Evolutionary conservation across 2,329 filamentous ascomycete species (phyloP).

Genomic region (Lachnum nothofagi): DNA sequence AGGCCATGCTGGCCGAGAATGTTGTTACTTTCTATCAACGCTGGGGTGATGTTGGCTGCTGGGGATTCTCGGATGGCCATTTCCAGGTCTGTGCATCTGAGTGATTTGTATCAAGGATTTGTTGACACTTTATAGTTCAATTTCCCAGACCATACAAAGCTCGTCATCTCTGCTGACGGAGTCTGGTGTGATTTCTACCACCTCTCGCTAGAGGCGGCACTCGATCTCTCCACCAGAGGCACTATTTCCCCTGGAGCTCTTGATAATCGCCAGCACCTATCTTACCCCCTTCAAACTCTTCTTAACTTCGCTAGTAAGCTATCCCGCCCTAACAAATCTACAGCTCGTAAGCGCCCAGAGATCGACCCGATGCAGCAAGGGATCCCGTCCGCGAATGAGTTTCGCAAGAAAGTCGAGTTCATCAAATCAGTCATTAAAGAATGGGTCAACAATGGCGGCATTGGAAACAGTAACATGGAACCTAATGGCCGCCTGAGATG

Average conservation of each 20-base stretch:
- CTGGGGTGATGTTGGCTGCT: slow-evolving; percentile 74
- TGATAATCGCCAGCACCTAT: slow-evolving; percentile 64
- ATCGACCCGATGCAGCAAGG: slow-evolving; percentile 56
- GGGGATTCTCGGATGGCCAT: slow-evolving; percentile 75
- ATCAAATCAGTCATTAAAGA: slow-evolving; percentile 63
- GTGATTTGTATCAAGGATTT: background rate
- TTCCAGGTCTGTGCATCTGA: slow-evolving; percentile 52
- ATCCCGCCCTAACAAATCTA: slow-evolving; percentile 43
- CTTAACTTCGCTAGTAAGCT: slow-evolving; percentile 57
- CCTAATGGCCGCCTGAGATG: slow-evolving; percentile 49
- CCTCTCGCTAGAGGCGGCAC: slow-evolving; percentile 64
- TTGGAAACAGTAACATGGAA: slow-evolving; percentile 62
- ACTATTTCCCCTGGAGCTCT: slow-evolving; percentile 66
- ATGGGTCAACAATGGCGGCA: slow-evolving; percentile 65
- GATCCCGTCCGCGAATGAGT: slow-evolving; percentile 66
- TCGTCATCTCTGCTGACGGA: slow-evolving; percentile 71
- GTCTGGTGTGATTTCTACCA: slow-evolving; percentile 74
- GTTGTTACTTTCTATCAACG: slow-evolving; percentile 77
- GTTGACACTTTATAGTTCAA: slow-evolving; percentile 56
- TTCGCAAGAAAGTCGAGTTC: slow-evolving; percentile 70
- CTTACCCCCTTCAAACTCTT: slow-evolving; percentile 67
- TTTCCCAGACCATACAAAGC: slow-evolving; percentile 83
- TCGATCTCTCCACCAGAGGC: slow-evolving; percentile 58
- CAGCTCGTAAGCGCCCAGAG: slow-evolving; percentile 52
- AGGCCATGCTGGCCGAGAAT: slow-evolving; percentile 42